Base-by-base conservation (phyloP, 805 yeast species). In the Phaffomyces thermotolerans region DNA sequence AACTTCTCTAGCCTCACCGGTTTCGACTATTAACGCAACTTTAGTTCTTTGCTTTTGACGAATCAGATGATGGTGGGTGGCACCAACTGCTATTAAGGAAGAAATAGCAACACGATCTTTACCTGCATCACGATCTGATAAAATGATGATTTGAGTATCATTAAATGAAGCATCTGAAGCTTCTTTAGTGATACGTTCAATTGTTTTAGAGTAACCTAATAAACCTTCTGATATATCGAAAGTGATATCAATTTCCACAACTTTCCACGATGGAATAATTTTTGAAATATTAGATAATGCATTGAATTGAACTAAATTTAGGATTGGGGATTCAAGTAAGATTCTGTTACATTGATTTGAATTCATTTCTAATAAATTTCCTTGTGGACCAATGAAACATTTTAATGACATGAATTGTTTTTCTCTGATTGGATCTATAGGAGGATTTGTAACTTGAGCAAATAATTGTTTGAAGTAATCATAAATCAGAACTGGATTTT, bases 401-500 rank as follows among this genome's bases (percentile, higher is more conserved):
- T 91, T 96, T 53, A 93, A 75, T 12, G 96, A 87, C 99, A 91
- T 91, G 59, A 93, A 98, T 54, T 91, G 86, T 47, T 83, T 82
- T 69, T 91, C 99, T 65, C 98, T 82, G 56, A 91, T 93, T 41
- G 99, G 98, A 64, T 91, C 99, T 61, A 91, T 93, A 40, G 99
- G 98, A 45, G 99, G 99, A 68, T 91, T 91, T 29, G 99, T 91
- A 44, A 91, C 99, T 68, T 91, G 99, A 18, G 99, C 99, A 69
- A 91, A 91, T 59, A 91, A 75, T 65, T 91, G 95, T 58, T 95
- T 81, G 74, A 91, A 93, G 69, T 91, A 91, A 59, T 93, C 99
- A 64, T 85, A 91, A 50, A 88, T 71, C 50, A 93, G 68, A 53
- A 82, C 83, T 36, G 99, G 98, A 66, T 89, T 95, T 61, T 86